Conservation (phyloP, 495 filamentous ascomycete species). For the Elaphomyces granulatus region DNA sequence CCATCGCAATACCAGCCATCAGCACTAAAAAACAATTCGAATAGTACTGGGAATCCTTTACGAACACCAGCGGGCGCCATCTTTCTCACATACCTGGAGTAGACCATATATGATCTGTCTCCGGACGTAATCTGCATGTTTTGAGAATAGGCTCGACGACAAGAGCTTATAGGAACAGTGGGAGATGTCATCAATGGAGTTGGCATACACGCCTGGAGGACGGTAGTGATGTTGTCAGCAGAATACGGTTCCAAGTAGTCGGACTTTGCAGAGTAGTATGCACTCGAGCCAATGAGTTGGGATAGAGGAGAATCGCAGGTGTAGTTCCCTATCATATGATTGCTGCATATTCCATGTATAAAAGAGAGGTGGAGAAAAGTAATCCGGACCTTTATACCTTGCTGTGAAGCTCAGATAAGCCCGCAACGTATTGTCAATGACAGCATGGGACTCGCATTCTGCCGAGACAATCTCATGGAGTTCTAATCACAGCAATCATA, state of each 20-base stretch:
- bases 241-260: neutral
- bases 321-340: too few species aligned
- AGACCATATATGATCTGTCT: constrained; percentile 85
- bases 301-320: too few species aligned
- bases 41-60: too few species aligned
- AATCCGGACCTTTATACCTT: constrained; percentile 47
- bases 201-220: constrained; percentile 57
- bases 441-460: constrained; percentile 56
- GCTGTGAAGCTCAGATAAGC: constrained; percentile 69
- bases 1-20: neutral
- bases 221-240: constrained; percentile 2
- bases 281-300: too few species aligned
- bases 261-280: too few species aligned
- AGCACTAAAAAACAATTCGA: too few species aligned
- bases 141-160: constrained; percentile 55
- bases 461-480: constrained; percentile 65
- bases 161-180: constrained; percentile 73
- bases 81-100: constrained; percentile 65
- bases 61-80: too few species aligned
- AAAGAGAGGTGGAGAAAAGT: neutral
- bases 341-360: too few species aligned
- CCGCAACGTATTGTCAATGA: constrained; percentile 77
- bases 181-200: constrained; percentile 72
- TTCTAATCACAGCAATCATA: constrained; percentile 41
- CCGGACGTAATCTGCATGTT: constrained; percentile 74